Conservation (phyloP, 164 flowering plant genomes). For the Stephania cephalantha region DNA sequence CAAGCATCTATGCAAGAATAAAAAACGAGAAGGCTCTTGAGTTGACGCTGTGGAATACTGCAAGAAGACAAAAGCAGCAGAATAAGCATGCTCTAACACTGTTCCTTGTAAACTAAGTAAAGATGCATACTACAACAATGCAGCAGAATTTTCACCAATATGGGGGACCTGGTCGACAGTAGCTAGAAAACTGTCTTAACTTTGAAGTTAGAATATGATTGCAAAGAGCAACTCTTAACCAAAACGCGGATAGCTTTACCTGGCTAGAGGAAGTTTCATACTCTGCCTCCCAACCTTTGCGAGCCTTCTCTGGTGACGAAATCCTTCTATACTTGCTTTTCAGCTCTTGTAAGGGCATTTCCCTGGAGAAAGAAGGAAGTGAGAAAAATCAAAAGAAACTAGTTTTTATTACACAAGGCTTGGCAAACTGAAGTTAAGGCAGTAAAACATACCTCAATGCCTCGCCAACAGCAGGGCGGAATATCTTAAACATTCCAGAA, state of each 20-base stretch:
- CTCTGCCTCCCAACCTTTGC: slow-evolving; percentile 86
- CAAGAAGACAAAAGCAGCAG: too few relatives aligned
- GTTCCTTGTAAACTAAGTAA: too few relatives aligned
- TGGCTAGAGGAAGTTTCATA: slow-evolving; percentile 84
- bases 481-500: slow-evolving; percentile 66
- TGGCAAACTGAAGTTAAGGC: neutral
- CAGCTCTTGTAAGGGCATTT: slow-evolving; percentile 76
- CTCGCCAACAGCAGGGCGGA: slow-evolving; percentile 93
- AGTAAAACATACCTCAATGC: slow-evolving; percentile 56
- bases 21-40: too few relatives aligned
- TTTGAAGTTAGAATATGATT: too few relatives aligned
- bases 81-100: too few relatives aligned
- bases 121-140: too few relatives aligned
- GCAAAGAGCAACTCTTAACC: too few relatives aligned
- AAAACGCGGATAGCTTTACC: slow-evolving; percentile 31
- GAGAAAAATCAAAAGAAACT: neutral
- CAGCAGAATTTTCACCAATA: too few relatives aligned
- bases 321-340: slow-evolving; percentile 72
- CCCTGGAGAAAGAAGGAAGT: slow-evolving; percentile 37
- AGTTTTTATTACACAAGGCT: neutral
- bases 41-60: too few relatives aligned
- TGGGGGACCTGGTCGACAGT: too few relatives aligned
- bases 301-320: slow-evolving; percentile 68
- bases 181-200: too few relatives aligned
- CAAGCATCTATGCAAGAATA: too few relatives aligned